Evolutionary conservation across 257 asterid species (phyloP).

Genomic region (Jacaranda mimosifolia): DNA sequence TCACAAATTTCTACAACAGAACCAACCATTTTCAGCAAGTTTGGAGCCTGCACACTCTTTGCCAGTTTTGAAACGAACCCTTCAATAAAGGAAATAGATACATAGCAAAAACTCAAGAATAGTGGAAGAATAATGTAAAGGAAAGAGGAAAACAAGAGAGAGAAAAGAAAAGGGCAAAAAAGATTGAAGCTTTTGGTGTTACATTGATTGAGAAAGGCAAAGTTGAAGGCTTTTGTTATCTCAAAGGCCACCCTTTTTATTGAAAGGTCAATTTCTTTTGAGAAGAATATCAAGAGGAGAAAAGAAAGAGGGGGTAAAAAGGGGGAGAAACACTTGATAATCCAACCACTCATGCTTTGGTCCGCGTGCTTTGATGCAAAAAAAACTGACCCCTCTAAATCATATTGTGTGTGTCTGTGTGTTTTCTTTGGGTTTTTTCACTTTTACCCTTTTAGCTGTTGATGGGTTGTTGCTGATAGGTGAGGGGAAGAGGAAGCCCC

Average conservation of each 20-base stretch:
- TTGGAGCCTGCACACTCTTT: conserved; percentile 58
- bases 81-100: conserved; percentile 4
- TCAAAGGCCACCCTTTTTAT: conserved; percentile 56
- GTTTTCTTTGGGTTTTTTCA: conserved; percentile 12
- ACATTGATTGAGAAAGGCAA: conserved; percentile 50
- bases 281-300: conserved; percentile 30
- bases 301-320: conserved; percentile 18
- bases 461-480: conserved; percentile 62
- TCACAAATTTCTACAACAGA: conserved; percentile 50
- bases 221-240: conserved; percentile 47
- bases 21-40: conserved; percentile 52
- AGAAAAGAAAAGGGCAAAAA: conserved; percentile 21
- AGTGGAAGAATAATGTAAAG: conserved; percentile 29
- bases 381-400: conserved; percentile 62
- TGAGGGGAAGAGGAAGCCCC: conserved; percentile 69
- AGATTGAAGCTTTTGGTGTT: conserved; percentile 51
- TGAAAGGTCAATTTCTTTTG: conserved; percentile 91
- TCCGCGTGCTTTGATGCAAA: conserved; percentile 91
- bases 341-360: conserved; percentile 84
- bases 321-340: conserved; percentile 55
- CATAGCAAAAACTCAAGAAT: conserved; percentile 5
- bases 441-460: conserved; percentile 46
- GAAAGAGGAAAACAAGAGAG: conserved; percentile 8
- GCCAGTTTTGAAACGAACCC: conserved; percentile 37
- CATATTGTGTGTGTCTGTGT: conserved; percentile 26